phyloP scores from a whole-genome alignment of 2,329 filamentous ascomycete genomes.

The Colletotrichum viniferum region DNA sequence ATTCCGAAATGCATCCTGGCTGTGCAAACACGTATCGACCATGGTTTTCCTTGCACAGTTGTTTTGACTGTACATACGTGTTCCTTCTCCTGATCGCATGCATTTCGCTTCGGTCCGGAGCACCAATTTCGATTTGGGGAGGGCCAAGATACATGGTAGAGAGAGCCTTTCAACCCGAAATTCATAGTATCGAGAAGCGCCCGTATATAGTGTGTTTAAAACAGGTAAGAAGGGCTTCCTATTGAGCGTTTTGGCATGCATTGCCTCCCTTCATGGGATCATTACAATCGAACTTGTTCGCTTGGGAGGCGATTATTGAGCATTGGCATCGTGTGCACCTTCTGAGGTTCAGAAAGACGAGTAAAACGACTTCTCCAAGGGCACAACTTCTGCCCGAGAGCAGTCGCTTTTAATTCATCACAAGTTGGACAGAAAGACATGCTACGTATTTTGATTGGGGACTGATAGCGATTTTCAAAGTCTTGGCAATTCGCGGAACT shows the following conservation, averaged over 20 bases:
- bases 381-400: not conserved
- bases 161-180: not conserved
- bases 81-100: not conserved
- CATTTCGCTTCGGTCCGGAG: not conserved
- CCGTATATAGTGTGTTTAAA: fast-evolving
- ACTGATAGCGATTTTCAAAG: not conserved
- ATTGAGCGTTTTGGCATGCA: not conserved
- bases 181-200: not conserved
- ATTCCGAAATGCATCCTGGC: not conserved
- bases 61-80: not conserved
- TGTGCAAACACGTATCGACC: not conserved
- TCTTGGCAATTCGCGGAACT: not conserved
- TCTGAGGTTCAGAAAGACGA: not conserved
- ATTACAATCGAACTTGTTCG: no score
- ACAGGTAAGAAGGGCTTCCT: not conserved
- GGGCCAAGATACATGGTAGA: not conserved
- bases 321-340: not conserved
- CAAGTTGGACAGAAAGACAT: not conserved
- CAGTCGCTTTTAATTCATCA: not conserved
- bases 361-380: not conserved
- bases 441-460: not conserved
- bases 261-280: not conserved
- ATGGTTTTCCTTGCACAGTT: fast-evolving
- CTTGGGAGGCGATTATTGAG: not conserved
- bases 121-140: fast-evolving